These are phyloP conservation scores for Fusarium subglutinans DNA, from an alignment of 2,329 filamentous ascomycete species.

Conservation along the genomic window DNA sequence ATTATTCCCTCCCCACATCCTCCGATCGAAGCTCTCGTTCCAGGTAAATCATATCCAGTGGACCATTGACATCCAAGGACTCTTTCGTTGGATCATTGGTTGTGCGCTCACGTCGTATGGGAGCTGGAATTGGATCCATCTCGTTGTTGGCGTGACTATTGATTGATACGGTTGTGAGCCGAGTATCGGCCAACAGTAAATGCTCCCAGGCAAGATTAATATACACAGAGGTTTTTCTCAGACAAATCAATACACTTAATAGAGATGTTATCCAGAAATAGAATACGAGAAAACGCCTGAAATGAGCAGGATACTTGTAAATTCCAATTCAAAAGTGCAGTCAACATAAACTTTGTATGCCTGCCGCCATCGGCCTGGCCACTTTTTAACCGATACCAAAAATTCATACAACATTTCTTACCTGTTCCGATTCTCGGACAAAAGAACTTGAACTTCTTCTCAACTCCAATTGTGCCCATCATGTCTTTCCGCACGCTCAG, in stretches of 20 bases:
- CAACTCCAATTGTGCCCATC: slow-evolving; percentile 40
- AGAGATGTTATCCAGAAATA: neutral
- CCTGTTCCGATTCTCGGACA: slow-evolving; percentile 41
- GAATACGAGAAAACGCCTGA: neutral
- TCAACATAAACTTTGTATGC: slow-evolving; percentile 23
- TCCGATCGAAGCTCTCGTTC: slow-evolving; percentile 19
- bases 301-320: neutral
- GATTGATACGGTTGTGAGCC: neutral
- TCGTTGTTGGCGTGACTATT: neutral
- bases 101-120: slow-evolving; percentile 1
- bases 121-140: neutral
- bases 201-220: neutral
- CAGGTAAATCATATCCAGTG: slow-evolving; percentile 13
- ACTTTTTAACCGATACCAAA: slow-evolving; percentile 33
- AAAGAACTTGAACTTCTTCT: slow-evolving; percentile 38
- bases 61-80: slow-evolving; percentile 11
- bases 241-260: neutral
- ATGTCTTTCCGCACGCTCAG: slow-evolving; percentile 55
- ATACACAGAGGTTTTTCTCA: neutral
- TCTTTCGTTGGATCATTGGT: slow-evolving; percentile 4
- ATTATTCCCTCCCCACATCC: slow-evolving; percentile 30
- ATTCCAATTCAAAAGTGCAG: neutral
- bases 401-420: slow-evolving; percentile 20
- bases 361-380: slow-evolving; percentile 23
- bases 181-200: neutral